Evolutionary conservation across 176 grass and related monocot species (phyloP), one percentile per base, ranked within the genome.

Genomic region (Tillandsia leiboldiana): DNA sequence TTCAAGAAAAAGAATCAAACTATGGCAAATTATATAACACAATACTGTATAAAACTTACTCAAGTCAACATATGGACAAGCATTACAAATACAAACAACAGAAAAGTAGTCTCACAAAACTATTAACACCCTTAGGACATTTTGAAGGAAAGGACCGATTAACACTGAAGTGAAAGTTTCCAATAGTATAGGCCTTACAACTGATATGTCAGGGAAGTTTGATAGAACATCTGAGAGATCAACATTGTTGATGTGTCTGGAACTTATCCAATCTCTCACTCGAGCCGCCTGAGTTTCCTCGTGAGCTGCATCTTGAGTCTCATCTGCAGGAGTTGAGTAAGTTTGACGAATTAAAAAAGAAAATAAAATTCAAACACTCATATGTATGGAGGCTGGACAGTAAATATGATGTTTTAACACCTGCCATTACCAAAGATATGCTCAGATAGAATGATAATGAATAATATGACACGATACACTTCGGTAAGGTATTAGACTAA

Each of bases 301-400:
- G 69, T 90, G 80, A 68, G 82, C 80, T 85, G 71, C 68, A 83
- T 97, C 94, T 87, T 93, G 86, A 86, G 94, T 97, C 75, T 97
- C 94, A 63, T 87, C 86, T 97, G 82, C 61, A 82, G 33, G 33
- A 42, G 5, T 42, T 42, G 33, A 42, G 33, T 5, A 42, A 42
- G 33, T 42, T 42, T 18, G 10, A 50, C 15, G 49, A 14, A 47
- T 57, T 51, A 71, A 14, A 71, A 51, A 54, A 9, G 8, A 10
- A 48, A 12, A 12, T 49, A 11, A 48, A 20, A 14, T 6, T 15
- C 8, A 54, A 56, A 13, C 10, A 56, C 12, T 50, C 4, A 54
- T 27, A 24, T 12, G 15, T 27, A 24, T 12, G 15, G 56, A 15
- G 14, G 24, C 11, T 26, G 10, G 12, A 54, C 4, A 33, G 14